Percentiles rank a stretch among this genome's conserved stretches.
Conservation (phyloP, 306 rosid genomes). For the Vachellia collinsii region DNA sequence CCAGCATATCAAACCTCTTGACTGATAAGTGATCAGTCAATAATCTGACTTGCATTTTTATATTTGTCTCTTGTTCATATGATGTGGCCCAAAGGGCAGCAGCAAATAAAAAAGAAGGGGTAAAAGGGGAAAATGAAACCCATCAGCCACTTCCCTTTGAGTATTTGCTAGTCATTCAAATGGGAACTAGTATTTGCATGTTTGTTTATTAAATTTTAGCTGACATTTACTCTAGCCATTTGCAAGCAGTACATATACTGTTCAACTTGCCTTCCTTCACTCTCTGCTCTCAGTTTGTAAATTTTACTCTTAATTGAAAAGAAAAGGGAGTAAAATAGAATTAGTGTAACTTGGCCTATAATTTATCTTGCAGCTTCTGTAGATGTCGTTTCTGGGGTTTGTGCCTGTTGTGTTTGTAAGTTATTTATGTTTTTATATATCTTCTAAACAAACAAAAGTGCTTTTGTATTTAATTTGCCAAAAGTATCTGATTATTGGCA, state of each 20-base stretch:
- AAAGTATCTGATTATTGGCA: not conserved
- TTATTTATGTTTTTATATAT: not conserved
- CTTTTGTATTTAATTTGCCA: constrained; percentile 4
- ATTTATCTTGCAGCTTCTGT: constrained; percentile 2
- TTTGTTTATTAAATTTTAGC: constrained; percentile 22
- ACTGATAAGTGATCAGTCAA: constrained; percentile 9
- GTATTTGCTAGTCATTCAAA: constrained; percentile 24
- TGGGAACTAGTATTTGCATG: not conserved
- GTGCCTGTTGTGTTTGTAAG: not conserved
- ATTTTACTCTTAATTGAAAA: not conserved
- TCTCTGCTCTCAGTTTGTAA: constrained; percentile 16
- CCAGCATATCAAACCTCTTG: constrained; percentile 4
- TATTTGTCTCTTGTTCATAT: constrained; percentile 5
- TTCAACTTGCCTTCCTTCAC: constrained; percentile 12
- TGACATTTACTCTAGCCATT: constrained; percentile 15
- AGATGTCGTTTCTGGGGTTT: constrained; percentile 18
- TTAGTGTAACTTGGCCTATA: not conserved
- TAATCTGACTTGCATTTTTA: constrained; percentile 3
- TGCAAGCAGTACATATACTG: constrained; percentile 17
- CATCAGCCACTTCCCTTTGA: constrained; percentile 4
- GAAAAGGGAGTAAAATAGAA: not conserved
- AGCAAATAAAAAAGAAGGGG: not conserved
- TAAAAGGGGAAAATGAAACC: not conserved
- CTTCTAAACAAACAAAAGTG: not conserved
- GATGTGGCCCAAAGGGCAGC: constrained; percentile 12